Evolutionary conservation across 495 filamentous ascomycete genomes (phyloP).

Genomic region (Neurospora sp.): DNA sequence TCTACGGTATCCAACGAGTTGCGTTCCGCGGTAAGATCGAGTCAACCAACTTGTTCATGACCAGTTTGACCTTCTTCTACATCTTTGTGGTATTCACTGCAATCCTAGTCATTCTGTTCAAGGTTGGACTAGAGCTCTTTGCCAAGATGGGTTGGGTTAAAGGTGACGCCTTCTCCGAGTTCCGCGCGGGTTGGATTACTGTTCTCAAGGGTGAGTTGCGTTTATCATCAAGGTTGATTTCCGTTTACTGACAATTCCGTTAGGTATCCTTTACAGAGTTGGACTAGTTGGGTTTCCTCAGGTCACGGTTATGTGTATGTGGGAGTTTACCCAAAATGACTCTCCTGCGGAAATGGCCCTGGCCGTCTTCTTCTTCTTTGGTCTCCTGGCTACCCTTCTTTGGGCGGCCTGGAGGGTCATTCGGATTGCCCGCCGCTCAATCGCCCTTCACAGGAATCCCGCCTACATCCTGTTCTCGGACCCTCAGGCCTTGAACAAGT

Average conservation of each 20-base stretch:
- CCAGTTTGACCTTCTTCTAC: constrained; percentile 81
- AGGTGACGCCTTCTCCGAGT: constrained; percentile 82
- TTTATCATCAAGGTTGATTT: neutral
- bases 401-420: constrained; percentile 90
- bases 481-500: constrained; percentile 85
- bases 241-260: constrained; percentile 31
- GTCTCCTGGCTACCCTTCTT: constrained; percentile 65
- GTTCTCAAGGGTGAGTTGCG: constrained; percentile 19
- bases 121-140: constrained; percentile 61
- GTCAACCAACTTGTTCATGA: constrained; percentile 87
- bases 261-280: constrained; percentile 82
- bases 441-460: constrained; percentile 88
- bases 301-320: constrained; percentile 83
- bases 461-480: constrained; percentile 97
- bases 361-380: constrained; percentile 81
- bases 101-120: constrained; percentile 67
- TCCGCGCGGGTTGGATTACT: constrained; percentile 72
- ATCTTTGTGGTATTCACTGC: constrained; percentile 66
- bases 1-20: constrained; percentile 82
- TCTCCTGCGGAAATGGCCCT: constrained; percentile 82
- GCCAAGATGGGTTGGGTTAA: constrained; percentile 71
- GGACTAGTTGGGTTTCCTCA: constrained; percentile 91
- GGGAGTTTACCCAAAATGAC: constrained; percentile 84
- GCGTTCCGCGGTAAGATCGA: constrained; percentile 82
- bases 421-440: constrained; percentile 75